Conservation (phyloP, 2,329 filamentous ascomycete species). For the Phyllachora maydis region DNA sequence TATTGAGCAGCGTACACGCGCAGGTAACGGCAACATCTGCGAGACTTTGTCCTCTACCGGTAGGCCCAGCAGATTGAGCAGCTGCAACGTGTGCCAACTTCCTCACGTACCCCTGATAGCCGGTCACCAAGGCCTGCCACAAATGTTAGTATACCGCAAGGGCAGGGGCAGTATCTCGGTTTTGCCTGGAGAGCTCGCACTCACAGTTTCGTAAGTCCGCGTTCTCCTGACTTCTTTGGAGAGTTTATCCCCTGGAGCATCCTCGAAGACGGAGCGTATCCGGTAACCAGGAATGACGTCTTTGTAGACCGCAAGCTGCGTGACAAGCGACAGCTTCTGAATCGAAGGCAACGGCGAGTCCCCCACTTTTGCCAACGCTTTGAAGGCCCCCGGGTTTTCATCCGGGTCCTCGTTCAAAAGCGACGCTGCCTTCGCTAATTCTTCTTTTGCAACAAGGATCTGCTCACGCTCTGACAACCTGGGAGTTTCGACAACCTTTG, state of each 20-base stretch:
- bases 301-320: slow-evolving; percentile 80
- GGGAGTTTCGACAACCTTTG: slow-evolving; percentile 35
- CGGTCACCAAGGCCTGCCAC: slow-evolving; percentile 63
- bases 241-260: slow-evolving; percentile 55
- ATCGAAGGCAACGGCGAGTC: slow-evolving; percentile 43
- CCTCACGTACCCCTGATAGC: slow-evolving; percentile 71
- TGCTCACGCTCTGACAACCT: slow-evolving; percentile 58
- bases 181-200: too few relatives aligned
- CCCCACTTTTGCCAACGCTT: slow-evolving; percentile 53
- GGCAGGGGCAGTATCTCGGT: too few relatives aligned
- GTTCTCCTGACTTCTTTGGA: slow-evolving; percentile 81
- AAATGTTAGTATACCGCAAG: too few relatives aligned
- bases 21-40: slow-evolving; percentile 67
- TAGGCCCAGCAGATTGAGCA: slow-evolving; percentile 14
- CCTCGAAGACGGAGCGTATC: slow-evolving; percentile 64
- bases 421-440: slow-evolving; percentile 64
- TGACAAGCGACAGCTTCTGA: slow-evolving; percentile 68
- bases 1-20: slow-evolving; percentile 57
- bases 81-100: slow-evolving; percentile 50
- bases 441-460: slow-evolving; percentile 75
- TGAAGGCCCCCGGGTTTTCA: slow-evolving; percentile 66
- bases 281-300: slow-evolving; percentile 93
- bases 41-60: slow-evolving; percentile 24
- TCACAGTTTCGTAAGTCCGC: slow-evolving; percentile 72
- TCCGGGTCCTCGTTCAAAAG: slow-evolving; percentile 83